Evolutionary conservation across 169 alveolate genomes (phyloP).

Genomic region (Plasmodium yoelii): DNA sequence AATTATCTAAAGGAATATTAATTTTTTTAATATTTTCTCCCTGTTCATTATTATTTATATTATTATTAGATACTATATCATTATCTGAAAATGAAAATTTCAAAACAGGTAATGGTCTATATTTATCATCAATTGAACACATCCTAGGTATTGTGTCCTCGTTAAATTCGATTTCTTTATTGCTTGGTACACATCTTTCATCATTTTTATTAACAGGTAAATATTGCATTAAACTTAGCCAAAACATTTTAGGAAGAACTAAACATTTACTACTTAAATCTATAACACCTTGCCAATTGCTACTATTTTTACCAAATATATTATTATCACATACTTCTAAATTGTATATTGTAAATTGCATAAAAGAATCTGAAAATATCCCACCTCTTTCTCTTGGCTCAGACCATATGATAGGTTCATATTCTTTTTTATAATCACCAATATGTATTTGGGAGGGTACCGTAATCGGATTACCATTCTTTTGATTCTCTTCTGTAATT

Average conservation of each 20-base stretch:
- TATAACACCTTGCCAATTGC: slow-evolving; percentile 82
- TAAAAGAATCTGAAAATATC: slow-evolving; percentile 79
- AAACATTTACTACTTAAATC: slow-evolving; percentile 82
- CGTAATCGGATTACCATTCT: not conserved
- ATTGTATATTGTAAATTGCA: slow-evolving; percentile 82
- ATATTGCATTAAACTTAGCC: slow-evolving; percentile 85
- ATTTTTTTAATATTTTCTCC: slow-evolving; percentile 11
- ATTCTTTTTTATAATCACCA: slow-evolving; percentile 70
- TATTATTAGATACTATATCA: slow-evolving; percentile 78
- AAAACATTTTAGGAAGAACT: slow-evolving; percentile 84
- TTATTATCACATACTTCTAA: slow-evolving; percentile 79
- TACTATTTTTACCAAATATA: slow-evolving; percentile 82
- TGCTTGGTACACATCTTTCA: slow-evolving; percentile 50
- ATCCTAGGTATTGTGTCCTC: slow-evolving; percentile 43
- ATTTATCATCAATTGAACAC: slow-evolving; percentile 73
- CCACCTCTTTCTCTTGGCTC: slow-evolving; percentile 86
- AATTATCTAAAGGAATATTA: slow-evolving; percentile 76
- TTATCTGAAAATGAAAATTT: slow-evolving; percentile 28
- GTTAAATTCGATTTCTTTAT: slow-evolving; percentile 18
- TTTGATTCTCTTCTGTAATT: not conserved
- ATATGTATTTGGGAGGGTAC: slow-evolving; percentile 57
- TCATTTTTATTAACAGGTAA: slow-evolving; percentile 80
- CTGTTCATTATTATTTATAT: slow-evolving; percentile 12
- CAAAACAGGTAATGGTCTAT: slow-evolving; percentile 75
- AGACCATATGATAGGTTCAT: slow-evolving; percentile 78